phyloP scores from a whole-genome alignment of 2,329 filamentous ascomycete species.

The Colletotrichum cuscutae region DNA sequence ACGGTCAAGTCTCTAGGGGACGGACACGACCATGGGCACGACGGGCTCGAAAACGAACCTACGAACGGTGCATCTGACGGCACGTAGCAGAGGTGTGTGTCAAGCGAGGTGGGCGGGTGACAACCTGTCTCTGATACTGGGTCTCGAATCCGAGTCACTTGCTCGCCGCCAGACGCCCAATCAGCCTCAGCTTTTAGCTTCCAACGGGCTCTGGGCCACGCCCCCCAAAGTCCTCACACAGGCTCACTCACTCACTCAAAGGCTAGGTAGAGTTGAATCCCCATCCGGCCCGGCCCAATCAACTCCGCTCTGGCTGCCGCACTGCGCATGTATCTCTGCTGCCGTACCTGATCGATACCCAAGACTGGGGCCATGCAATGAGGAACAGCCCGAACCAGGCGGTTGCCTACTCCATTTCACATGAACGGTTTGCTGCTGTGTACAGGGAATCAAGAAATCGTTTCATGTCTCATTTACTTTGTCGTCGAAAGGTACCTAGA shows the following conservation, averaged over 20 bases:
- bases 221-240: background rate
- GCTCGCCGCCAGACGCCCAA: conserved; percentile 12
- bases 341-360: conserved; percentile 29
- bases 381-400: background rate
- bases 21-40: background rate
- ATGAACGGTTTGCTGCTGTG: background rate
- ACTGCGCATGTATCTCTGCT: background rate
- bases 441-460: background rate
- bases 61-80: conserved; percentile 23
- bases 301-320: background rate
- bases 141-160: conserved; percentile 22
- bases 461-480: background rate
- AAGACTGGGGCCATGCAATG: conserved; percentile 12
- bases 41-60: background rate
- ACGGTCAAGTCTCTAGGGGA: background rate
- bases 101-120: conserved; percentile 28
- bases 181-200: background rate
- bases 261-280: too few relatives aligned
- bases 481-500: background rate
- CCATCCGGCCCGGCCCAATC: background rate
- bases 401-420: background rate
- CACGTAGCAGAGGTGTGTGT: conserved; percentile 18
- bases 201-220: background rate
- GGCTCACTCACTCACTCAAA: too few relatives aligned
- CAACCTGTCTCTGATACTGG: conserved; percentile 29